Conservation (phyloP, 805 yeast species). For the Zygoascus biomembranicola region DNA sequence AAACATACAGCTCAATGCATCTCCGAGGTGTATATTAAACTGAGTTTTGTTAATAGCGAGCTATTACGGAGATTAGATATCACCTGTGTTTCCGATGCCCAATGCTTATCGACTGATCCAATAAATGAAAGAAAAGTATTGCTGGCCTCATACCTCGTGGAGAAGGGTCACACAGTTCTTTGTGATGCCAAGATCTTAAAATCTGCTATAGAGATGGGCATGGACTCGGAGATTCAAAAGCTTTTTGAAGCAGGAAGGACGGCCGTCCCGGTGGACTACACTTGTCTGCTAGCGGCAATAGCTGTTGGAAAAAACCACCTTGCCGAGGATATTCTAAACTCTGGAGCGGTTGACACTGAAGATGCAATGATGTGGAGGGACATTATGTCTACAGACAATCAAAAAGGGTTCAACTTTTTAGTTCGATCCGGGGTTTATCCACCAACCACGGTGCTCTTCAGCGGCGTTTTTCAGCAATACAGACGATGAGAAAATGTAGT, state of each 20-base stretch:
- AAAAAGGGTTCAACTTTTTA: background rate
- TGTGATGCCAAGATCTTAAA: background rate
- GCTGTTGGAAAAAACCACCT: background rate
- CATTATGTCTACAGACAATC: background rate
- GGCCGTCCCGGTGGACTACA: background rate
- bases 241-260: background rate
- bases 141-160: background rate
- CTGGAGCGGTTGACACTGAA: background rate
- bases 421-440: background rate
- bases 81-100: conserved; percentile 6
- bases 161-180: background rate
- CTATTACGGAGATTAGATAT: conserved; percentile 3
- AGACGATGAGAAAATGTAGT: background rate
- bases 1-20: background rate
- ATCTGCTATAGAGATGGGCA: background rate
- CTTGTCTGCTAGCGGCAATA: background rate
- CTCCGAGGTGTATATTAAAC: background rate
- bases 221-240: background rate
- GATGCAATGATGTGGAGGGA: background rate
- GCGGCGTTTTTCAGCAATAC: background rate
- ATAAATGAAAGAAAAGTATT: background rate
- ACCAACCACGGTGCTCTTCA: background rate
- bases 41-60: background rate
- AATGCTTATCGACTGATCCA: background rate
- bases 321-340: background rate